Percentiles rank a stretch among this genome's conserved stretches.
These are phyloP conservation scores for Sarocladiaceae sp. DNA, from an alignment of 2,329 filamentous ascomycete species.

Conservation along the genomic window DNA sequence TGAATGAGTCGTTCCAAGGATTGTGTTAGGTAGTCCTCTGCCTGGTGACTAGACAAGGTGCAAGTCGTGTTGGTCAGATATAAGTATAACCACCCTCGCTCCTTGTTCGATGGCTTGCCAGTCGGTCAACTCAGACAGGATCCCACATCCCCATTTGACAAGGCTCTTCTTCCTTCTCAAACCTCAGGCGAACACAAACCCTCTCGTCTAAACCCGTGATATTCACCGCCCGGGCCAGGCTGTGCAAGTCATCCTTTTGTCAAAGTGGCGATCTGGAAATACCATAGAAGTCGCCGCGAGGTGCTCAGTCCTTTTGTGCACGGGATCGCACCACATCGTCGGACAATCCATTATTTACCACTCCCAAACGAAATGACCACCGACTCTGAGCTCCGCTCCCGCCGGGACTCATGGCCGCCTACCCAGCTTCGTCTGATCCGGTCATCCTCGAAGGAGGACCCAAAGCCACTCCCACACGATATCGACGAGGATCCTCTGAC, in stretches of 20 bases:
- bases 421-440: slow-evolving; percentile 40
- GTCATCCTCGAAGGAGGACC: slow-evolving; percentile 23
- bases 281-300: slow-evolving; percentile 14
- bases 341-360: background rate
- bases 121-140: background rate
- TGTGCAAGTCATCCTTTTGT: background rate
- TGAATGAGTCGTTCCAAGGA: background rate
- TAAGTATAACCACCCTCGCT: background rate
- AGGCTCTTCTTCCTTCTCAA: background rate
- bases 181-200: no score
- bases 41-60: slow-evolving; percentile 6
- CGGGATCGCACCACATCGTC: background rate
- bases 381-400: slow-evolving; percentile 25
- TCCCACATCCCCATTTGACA: background rate
- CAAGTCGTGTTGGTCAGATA: slow-evolving; percentile 7
- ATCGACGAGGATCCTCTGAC: slow-evolving; percentile 51
- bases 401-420: slow-evolving; percentile 47
- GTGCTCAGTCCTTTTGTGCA: slow-evolving; percentile 1
- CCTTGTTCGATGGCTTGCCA: background rate
- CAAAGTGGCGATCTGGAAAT: slow-evolving; percentile 14
- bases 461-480: slow-evolving; percentile 40
- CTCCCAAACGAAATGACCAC: slow-evolving; percentile 29
- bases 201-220: background rate
- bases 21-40: background rate
- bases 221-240: background rate